These are phyloP conservation scores for Choanephora cucurbitarum DNA, from an alignment of 371 early-diverging fungal genomes.

Conservation along the genomic window DNA sequence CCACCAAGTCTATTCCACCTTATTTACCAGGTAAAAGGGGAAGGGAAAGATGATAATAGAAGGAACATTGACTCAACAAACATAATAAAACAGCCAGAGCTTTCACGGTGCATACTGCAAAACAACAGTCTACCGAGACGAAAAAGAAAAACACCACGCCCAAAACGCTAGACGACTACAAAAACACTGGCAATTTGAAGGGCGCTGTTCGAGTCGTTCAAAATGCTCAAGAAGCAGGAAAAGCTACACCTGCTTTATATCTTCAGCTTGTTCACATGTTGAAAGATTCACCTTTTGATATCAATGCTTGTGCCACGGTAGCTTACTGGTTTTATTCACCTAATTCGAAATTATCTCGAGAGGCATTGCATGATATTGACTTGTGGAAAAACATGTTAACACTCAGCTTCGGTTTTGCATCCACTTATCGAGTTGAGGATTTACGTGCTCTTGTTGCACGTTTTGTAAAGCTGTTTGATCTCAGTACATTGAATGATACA, in stretches of 20 bases:
- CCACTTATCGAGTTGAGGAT: constrained; percentile 25
- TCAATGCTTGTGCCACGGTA: constrained; percentile 16
- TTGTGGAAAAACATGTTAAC: constrained; percentile 39
- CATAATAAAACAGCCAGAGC: background rate
- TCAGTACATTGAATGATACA: constrained; percentile 23
- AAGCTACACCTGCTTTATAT: constrained; percentile 18
- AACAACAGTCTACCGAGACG: background rate
- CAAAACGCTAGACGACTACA: constrained; percentile 7
- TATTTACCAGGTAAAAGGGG: background rate
- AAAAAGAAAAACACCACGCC: background rate
- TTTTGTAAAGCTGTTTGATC: constrained; percentile 24
- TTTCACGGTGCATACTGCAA: background rate
- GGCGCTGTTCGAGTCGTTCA: constrained; percentile 16
- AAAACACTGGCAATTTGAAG: constrained; percentile 19
- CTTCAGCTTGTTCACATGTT: constrained; percentile 15
- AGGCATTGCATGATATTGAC: constrained; percentile 20
- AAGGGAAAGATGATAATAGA: background rate
- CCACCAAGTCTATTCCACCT: background rate
- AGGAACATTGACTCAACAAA: background rate
- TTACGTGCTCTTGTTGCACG: constrained; percentile 24
- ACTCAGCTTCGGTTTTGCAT: constrained; percentile 27
- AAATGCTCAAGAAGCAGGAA: constrained; percentile 8
- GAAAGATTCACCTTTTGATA: constrained; percentile 20
- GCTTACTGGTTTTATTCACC: constrained; percentile 36
- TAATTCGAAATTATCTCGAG: constrained; percentile 6